Base-by-base conservation (phyloP, 306 rosid species). In the Pyrus bretschneideri region DNA sequence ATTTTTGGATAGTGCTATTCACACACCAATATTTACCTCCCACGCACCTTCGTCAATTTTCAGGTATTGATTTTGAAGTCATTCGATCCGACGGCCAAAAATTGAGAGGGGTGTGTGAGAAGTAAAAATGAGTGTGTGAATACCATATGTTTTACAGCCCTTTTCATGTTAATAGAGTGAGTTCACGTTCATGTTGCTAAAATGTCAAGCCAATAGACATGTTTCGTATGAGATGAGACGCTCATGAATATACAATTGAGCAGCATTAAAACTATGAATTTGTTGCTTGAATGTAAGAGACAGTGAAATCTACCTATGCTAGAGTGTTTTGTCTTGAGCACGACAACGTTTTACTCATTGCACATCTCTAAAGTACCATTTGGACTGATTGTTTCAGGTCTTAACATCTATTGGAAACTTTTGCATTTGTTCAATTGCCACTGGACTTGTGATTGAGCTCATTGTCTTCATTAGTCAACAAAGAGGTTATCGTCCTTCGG, bases 361-460 rank as follows among this genome's bases (percentile, higher is more conserved):
- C 62, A 11, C 51, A 33, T 60, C 10, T 23, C 76, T 38, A n/a
- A 60, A 60, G 5, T 59, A 23, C 27, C 27, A 60, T 61, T 18
- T 73, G 29, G 57, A 59, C 57, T 74, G 25, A 51, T 27, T 74
- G 45, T 73, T 61, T 73, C 77, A 61, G 77, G 77, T 73, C 69
- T 73, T 73, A 29, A 17, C 19, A 44, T 18, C 69, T 54, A 73
- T 73, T 61, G 77, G 77, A 11, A 73, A 73, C 69, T 73, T 73
- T 27, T 73, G 77, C 69, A 73, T 73, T 30, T 73, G 77, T 59
- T 73, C 77, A 23, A 73, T 73, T 44, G 77, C 77, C 27, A 4
- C 21, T 25, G 77, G 77, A 14, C 61, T 73, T 61, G 77, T 27
- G 29, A 27, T 73, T 17, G 77, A 73, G 27, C 23, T 73, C 19